Conservation (phyloP, 306 rosid species). For the Senna siamea region DNA sequence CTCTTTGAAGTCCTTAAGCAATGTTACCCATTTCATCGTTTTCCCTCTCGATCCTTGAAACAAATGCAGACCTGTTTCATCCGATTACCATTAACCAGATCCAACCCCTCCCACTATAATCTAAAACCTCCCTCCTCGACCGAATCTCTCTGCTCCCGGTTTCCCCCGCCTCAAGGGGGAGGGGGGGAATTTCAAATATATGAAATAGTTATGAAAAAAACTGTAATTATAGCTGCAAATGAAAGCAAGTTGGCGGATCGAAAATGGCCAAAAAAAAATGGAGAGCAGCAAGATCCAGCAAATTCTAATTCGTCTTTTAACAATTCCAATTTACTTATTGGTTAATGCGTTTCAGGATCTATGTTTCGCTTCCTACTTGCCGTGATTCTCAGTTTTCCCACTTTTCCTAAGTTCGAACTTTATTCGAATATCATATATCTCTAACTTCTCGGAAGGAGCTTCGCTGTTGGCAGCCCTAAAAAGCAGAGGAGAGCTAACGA, state of each 20-base stretch:
- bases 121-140: slow-evolving; percentile 51
- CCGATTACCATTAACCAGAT: slow-evolving; percentile 71
- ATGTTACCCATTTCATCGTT: slow-evolving; percentile 98
- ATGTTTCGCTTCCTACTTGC: slow-evolving; percentile 35
- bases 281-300: slow-evolving; percentile 57
- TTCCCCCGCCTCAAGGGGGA: slow-evolving; percentile 40
- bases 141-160: slow-evolving; percentile 30
- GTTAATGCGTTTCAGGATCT: slow-evolving; percentile 30
- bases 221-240: slow-evolving; percentile 49
- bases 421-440: slow-evolving; percentile 29
- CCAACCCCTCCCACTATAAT: slow-evolving; percentile 50
- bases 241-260: slow-evolving; percentile 48
- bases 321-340: slow-evolving; percentile 34
- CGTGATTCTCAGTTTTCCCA: slow-evolving; percentile 17
- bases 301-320: slow-evolving; percentile 34
- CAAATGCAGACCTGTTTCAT: slow-evolving; percentile 64
- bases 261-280: slow-evolving; percentile 41
- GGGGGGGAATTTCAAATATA: slow-evolving; percentile 26
- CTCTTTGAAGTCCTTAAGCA: slow-evolving; percentile 99
- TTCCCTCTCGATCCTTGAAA: slow-evolving; percentile 63
- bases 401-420: slow-evolving; percentile 1
- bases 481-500: slow-evolving; percentile 44
- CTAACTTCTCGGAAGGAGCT: slow-evolving; percentile 48
- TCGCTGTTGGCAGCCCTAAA: slow-evolving; percentile 52
- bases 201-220: not conserved